Conservation (phyloP, 2,329 filamentous ascomycete genomes). For the Biscogniauxia sp. region DNA sequence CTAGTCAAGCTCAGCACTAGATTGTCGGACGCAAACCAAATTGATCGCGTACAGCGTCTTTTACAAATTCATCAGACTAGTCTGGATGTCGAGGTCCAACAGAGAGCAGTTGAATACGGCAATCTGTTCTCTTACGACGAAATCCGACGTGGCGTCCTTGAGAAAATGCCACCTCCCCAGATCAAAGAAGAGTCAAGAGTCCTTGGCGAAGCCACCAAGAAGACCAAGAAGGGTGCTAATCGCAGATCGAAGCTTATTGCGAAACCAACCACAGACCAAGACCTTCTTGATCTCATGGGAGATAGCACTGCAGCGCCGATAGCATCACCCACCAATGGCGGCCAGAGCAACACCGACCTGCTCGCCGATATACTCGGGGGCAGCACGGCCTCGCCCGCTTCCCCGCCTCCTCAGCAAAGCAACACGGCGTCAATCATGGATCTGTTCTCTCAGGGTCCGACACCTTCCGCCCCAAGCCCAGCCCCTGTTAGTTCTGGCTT, state of each 20-base stretch:
- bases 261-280: slow-evolving; percentile 80
- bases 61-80: slow-evolving; percentile 78
- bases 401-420: slow-evolving; percentile 54
- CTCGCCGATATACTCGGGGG: slow-evolving; percentile 84
- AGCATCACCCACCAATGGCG: slow-evolving; percentile 50
- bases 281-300: slow-evolving; percentile 91
- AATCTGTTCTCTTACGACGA: slow-evolving; percentile 92
- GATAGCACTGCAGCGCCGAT: slow-evolving; percentile 64
- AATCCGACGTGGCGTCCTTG: slow-evolving; percentile 83
- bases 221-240: slow-evolving; percentile 65
- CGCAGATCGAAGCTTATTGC: slow-evolving; percentile 69
- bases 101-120: slow-evolving; percentile 90
- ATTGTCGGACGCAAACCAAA: slow-evolving; percentile 76
- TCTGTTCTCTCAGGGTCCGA: slow-evolving; percentile 60
- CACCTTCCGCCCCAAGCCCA: slow-evolving; percentile 44
- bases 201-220: slow-evolving; percentile 73
- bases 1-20: slow-evolving; percentile 93
- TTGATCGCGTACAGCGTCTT: slow-evolving; percentile 79
- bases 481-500: slow-evolving; percentile 44
- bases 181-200: slow-evolving; percentile 95
- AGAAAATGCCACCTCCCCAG: slow-evolving; percentile 97
- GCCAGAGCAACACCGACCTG: slow-evolving; percentile 77
- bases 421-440: slow-evolving; percentile 82
- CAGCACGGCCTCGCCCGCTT: slow-evolving; percentile 56
- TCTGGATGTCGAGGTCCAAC: slow-evolving; percentile 92